phyloP scores from a whole-genome alignment of 768 basidiomycete species.

The Gelatoporia subvermispora region DNA sequence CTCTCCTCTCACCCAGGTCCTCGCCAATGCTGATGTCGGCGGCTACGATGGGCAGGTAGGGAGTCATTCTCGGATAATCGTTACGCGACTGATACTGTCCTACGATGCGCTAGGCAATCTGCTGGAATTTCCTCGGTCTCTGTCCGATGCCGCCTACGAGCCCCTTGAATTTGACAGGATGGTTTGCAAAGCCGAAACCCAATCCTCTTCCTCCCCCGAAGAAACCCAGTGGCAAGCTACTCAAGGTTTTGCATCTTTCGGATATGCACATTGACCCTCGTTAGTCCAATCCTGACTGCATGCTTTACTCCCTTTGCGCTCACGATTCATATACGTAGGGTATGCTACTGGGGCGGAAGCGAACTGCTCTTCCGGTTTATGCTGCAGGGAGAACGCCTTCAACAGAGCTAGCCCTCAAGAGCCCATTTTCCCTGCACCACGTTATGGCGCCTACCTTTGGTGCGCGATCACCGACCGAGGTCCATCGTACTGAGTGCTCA shows the following conservation, averaged over 20 bases:
- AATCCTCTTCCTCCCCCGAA: slow-evolving; percentile 55
- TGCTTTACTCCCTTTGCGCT: neutral
- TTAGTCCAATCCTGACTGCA: slow-evolving; percentile 22
- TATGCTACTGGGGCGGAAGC: slow-evolving; percentile 67
- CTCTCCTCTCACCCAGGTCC: slow-evolving; percentile 62
- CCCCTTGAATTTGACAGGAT: slow-evolving; percentile 56
- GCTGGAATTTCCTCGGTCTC: slow-evolving; percentile 51
- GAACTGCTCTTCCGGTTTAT: slow-evolving; percentile 62
- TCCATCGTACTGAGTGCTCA: neutral
- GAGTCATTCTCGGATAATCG: no score
- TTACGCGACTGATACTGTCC: slow-evolving; percentile 70
- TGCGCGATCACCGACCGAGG: neutral
- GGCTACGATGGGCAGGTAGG: slow-evolving; percentile 70
- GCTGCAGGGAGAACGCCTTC: slow-evolving; percentile 55
- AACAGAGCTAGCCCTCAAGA: slow-evolving; percentile 47
- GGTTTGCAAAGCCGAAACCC: slow-evolving; percentile 79
- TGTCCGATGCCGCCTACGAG: slow-evolving; percentile 58
- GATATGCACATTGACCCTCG: slow-evolving; percentile 76
- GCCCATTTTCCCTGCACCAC: slow-evolving; percentile 55
- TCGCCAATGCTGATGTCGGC: slow-evolving; percentile 65
- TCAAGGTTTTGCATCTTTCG: slow-evolving; percentile 72
- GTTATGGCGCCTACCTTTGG: slow-evolving; percentile 65
- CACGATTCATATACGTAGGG: slow-evolving; percentile 32
- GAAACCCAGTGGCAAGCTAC: slow-evolving; percentile 54
- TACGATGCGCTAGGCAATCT: slow-evolving; percentile 51